These are phyloP conservation scores for Trematosphaeria pertusa DNA, from an alignment of 2,329 filamentous ascomycete genomes.

Conservation along the genomic window DNA sequence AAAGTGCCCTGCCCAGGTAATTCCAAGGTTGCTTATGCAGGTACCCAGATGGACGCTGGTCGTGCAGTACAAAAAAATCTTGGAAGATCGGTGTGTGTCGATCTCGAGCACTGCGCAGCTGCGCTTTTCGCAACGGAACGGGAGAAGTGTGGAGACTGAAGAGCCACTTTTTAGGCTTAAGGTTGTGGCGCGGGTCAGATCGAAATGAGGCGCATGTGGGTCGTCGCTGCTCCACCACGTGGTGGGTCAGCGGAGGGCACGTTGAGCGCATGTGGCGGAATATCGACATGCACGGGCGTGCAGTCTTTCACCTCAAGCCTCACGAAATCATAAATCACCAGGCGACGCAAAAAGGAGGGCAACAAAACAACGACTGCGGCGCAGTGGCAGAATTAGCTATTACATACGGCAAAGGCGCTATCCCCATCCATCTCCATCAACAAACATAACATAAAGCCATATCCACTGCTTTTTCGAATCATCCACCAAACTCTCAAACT, in stretches of 20 bases:
- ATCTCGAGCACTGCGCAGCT: too few relatives aligned
- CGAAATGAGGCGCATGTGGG: neutral
- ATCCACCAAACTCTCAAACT: neutral
- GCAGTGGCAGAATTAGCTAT: slow-evolving; percentile 13
- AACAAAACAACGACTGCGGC: neutral
- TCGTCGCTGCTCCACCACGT: neutral
- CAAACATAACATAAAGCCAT: slow-evolving; percentile 4
- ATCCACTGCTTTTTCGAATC: neutral
- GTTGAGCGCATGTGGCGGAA: too few relatives aligned
- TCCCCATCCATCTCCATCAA: too few relatives aligned
- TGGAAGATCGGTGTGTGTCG: too few relatives aligned
- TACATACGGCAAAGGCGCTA: slow-evolving; percentile 8
- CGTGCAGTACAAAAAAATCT: too few relatives aligned
- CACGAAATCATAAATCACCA: neutral
- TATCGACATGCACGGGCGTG: too few relatives aligned
- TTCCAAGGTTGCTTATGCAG: too few relatives aligned
- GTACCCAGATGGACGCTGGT: too few relatives aligned
- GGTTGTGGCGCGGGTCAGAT: too few relatives aligned
- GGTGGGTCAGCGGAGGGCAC: neutral
- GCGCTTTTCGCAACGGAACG: too few relatives aligned
- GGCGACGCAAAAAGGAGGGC: neutral
- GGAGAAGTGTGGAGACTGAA: too few relatives aligned
- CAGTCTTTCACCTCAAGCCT: neutral
- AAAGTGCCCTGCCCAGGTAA: too few relatives aligned
- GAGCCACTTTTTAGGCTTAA: neutral